Evolutionary conservation across 352 stramenopile genomes (phyloP).

Genomic region (Hyaloperonospora arabidopsidis): DNA sequence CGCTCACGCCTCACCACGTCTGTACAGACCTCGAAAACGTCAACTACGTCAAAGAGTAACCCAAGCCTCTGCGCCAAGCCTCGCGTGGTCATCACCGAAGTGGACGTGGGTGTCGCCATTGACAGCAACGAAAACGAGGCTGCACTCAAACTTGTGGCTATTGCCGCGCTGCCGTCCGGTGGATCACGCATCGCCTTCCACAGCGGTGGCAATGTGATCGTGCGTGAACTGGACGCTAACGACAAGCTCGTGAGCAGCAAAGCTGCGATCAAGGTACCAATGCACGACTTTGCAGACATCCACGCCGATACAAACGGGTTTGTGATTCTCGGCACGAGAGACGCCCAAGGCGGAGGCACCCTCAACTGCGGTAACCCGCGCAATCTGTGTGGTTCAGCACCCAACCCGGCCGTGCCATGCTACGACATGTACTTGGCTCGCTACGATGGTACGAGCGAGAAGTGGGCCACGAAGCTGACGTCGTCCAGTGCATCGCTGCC

Average conservation of each 20-base stretch:
- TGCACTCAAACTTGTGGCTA: conserved; percentile 37
- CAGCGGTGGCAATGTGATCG: conserved; percentile 38
- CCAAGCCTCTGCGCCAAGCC: conserved; percentile 38
- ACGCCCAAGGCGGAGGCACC: conserved; percentile 43
- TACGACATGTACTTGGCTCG: conserved; percentile 60
- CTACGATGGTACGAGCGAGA: conserved; percentile 42
- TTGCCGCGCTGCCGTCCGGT: conserved; percentile 32
- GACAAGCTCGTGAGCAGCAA: conserved; percentile 39
- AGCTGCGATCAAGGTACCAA: conserved; percentile 30
- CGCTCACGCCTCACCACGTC: too few species aligned
- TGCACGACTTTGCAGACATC: conserved; percentile 49
- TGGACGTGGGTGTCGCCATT: conserved; percentile 31
- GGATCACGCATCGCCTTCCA: conserved; percentile 47
- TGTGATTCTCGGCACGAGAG: conserved; percentile 42
- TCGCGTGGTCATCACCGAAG: conserved; percentile 32
- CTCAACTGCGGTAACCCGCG: conserved; percentile 50
- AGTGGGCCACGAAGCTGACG: conserved; percentile 51
- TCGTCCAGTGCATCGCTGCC: conserved; percentile 40
- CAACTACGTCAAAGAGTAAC: conserved; percentile 4
- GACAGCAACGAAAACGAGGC: conserved; percentile 46
- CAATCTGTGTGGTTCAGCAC: conserved; percentile 41
- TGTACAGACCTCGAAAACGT: too few species aligned
- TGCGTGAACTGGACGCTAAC: conserved; percentile 38
- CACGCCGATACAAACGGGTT: conserved; percentile 50
- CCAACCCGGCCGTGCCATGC: conserved; percentile 33